Base-by-base conservation (phyloP, 2,329 filamentous ascomycete species). In the Aspergillus intermedius region DNA sequence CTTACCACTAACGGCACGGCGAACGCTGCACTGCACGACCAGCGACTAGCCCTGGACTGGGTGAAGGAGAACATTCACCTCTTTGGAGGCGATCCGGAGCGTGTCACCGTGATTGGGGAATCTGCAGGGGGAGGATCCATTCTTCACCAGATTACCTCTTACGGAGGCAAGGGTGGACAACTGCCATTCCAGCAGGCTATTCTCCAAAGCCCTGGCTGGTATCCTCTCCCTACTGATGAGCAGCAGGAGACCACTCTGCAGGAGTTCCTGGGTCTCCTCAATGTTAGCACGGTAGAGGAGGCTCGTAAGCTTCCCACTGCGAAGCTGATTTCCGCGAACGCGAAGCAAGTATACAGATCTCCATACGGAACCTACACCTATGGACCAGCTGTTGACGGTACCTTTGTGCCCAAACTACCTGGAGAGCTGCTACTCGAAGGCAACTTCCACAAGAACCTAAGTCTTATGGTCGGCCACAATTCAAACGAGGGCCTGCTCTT, bases 21-120 rank as follows among this genome's bases (percentile, higher is more conserved):
- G 2, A 81, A 81, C 54, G 72, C 70, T 7, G 78, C 71, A 2
- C 63, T 80, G 0, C 66, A 74, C 46, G 78, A 82, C 50, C 79
- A 82, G 57, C 69, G 76, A 10, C 65, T 80, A 15, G 78, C 77
- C 21, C 64, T 84, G 6, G 67, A 81, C 54, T 84, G 80, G 80
- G 71, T 82, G 3, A 72, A 77, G 47, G 59, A 74, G 37, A 66
- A 80, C 51, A 80, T 81, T 47, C 64, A 74, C 54, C 61, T 72
- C 9, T 83, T 82, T 54, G 79, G 80, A 8, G 79, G 79, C 10
- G 74, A 81, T 57, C 63, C 71, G 2, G 60, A 67, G 3, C 66
- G 69, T 12, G 72, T 81, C 34, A 80, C 77, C 0, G 54, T 64
- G 3, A 60, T 63, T 52, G 62, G 62, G 3, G 65, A 76, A 50